Evolutionary conservation across 192 early-diverging fungal genomes (phyloP).

Genomic region (Physocladia obscura): DNA sequence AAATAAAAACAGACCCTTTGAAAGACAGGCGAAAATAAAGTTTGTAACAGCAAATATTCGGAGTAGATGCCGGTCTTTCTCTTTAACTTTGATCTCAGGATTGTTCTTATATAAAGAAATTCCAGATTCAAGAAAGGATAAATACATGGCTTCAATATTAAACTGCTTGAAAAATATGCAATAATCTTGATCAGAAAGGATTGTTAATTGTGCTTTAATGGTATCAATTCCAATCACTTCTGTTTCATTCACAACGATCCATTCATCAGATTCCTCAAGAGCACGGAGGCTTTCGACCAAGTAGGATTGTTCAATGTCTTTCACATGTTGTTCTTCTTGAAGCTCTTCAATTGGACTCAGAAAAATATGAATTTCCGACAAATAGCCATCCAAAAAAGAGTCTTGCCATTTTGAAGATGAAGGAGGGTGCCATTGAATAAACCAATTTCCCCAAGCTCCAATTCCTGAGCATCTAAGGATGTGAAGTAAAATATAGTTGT

Average conservation of each 20-base stretch:
- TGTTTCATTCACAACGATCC: slow-evolving; percentile 45
- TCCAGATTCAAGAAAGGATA: slow-evolving; percentile 14
- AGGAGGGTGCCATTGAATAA: slow-evolving; percentile 39
- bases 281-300: slow-evolving; percentile 19
- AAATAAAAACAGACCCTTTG: slow-evolving; percentile 22
- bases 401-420: slow-evolving; percentile 15
- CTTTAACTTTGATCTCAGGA: background rate
- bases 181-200: slow-evolving; percentile 39
- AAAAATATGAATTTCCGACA: slow-evolving; percentile 34
- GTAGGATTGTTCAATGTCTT: slow-evolving; percentile 11
- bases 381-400: slow-evolving; percentile 30
- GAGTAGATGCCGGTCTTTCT: slow-evolving; percentile 1
- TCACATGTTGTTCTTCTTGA: slow-evolving; percentile 28
- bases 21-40: slow-evolving; percentile 14
- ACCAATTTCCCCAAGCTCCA: slow-evolving; percentile 31
- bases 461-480: slow-evolving; percentile 36
- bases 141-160: slow-evolving; percentile 30
- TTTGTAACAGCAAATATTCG: slow-evolving; percentile 30
- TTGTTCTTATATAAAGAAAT: background rate
- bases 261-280: slow-evolving; percentile 34
- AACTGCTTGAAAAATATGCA: slow-evolving; percentile 33
- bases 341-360: slow-evolving; percentile 43
- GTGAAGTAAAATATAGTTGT: slow-evolving; percentile 34
- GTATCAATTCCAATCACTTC: slow-evolving; percentile 23
- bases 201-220: background rate